Base-by-base conservation (phyloP, 805 yeast species). In the Priceomyces medius region DNA sequence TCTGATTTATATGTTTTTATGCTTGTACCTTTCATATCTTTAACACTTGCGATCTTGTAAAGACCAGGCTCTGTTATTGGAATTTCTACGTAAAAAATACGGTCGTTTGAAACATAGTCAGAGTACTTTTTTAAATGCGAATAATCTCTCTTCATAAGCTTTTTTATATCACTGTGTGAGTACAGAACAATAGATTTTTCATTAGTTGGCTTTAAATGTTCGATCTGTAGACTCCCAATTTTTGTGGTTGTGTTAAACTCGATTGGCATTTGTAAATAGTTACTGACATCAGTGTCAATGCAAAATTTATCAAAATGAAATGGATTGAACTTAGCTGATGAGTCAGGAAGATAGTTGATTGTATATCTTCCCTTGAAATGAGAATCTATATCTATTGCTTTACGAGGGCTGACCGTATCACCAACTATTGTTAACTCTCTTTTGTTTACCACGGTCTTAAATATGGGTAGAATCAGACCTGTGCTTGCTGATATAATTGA, bases 361-460 rank as follows among this genome's bases (percentile, higher is more conserved):
- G 90, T 85, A 55, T 87, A 86, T 32, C 80, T 81, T 33, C 99
- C 99, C 54, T 79, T 84, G 59, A 90, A 85, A 59, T 89, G 95
- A 2, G 77, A 56, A 17, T 77, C 68, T 52, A 74, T 73, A 45
- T 78, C 79, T 3, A 63, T 42, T 9, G 72, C 56, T 23, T 56
- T 52, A 16, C 63, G 57, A 3, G 74, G 53, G 29, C 58, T 61
- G 3, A 75, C 64, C 0, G 76, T 50, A 28, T 70, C 71, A 9
- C 84, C 85, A 12, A 66, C 63, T 4, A 80, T 59, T n/a, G 79
- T 79, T 43, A 79, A 58, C 44, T 79, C 83, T 27, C 54, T 60
- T 44, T 67, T 69, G 7, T 66, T 60, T 43, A 65, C 64, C 19
- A 71, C 43, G 21, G 64, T 55, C 35, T 69, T 68, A 76, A 78